Conservation (phyloP, 1,284 basidiomycete species). For the Cutaneotrichosporon spelunceum region DNA sequence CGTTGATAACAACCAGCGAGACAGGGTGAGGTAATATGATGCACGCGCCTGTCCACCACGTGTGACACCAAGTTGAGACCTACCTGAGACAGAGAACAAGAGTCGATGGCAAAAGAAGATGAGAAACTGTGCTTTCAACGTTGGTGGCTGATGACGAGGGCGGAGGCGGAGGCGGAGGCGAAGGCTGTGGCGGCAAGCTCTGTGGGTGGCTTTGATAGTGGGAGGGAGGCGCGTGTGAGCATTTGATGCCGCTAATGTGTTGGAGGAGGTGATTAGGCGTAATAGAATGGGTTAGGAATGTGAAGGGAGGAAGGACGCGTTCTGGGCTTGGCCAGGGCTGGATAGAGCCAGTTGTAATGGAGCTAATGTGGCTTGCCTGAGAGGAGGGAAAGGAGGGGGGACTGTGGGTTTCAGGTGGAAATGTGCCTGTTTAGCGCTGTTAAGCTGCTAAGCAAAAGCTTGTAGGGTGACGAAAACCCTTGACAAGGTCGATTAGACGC, state of each 20-base stretch:
- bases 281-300: not conserved
- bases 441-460: not conserved
- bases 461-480: too few species aligned
- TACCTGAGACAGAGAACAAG: not conserved
- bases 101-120: not conserved
- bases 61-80: not conserved
- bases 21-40: not conserved
- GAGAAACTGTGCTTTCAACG: slow-evolving; percentile 1
- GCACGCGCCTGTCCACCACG: not conserved
- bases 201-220: not conserved
- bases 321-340: not conserved
- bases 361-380: too few species aligned
- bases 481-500: too few species aligned
- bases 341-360: too few species aligned
- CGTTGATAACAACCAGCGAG: not conserved
- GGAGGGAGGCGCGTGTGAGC: not conserved
- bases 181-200: not conserved
- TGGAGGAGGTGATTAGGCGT: not conserved
- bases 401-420: not conserved
- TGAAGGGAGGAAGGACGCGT: not conserved
- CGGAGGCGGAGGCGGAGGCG: slow-evolving; percentile 1
- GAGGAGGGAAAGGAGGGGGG: too few species aligned
- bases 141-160: not conserved
- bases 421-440: not conserved
- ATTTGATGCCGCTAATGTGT: not conserved